Evolutionary conservation across 169 alveolate genomes (phyloP).

Genomic region (Eimeria necatrix): DNA sequence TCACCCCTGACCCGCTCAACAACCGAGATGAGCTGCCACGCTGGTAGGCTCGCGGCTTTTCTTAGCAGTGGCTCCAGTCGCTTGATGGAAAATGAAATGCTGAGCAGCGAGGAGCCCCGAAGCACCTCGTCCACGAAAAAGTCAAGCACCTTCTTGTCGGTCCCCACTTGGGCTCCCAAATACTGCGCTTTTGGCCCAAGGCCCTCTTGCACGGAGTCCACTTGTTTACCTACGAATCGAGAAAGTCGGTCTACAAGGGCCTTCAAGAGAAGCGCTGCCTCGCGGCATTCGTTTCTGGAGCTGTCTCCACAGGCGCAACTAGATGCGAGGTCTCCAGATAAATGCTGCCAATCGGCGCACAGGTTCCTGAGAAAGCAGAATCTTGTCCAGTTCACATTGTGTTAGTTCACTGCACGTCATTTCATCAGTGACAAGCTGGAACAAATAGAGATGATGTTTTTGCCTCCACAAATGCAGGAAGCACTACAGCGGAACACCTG

Average conservation of each 20-base stretch:
- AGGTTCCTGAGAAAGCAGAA: conserved; percentile 30
- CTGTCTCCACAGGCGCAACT: conserved; percentile 59
- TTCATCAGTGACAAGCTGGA: not conserved
- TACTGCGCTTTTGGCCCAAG: conserved; percentile 82
- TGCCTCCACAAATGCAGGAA: not conserved
- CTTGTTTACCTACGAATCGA: conserved; percentile 80
- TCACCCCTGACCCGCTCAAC: conserved; percentile 88
- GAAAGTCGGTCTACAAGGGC: conserved; percentile 81
- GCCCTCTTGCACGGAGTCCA: conserved; percentile 80
- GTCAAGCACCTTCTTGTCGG: conserved; percentile 81
- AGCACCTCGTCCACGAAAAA: conserved; percentile 85
- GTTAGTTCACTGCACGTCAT: no score
- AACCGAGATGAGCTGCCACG: conserved; percentile 91
- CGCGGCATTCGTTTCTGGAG: conserved; percentile 66
- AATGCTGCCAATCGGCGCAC: conserved; percentile 72
- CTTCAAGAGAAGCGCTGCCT: conserved; percentile 84
- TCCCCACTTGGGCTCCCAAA: conserved; percentile 82
- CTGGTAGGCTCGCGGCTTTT: conserved; percentile 86
- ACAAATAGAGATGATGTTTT: not conserved
- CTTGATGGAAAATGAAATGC: conserved; percentile 81
- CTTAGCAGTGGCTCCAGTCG: conserved; percentile 91
- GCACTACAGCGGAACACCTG: not conserved
- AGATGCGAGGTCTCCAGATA: conserved; percentile 61
- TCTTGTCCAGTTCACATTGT: no score
- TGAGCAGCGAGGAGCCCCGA: conserved; percentile 83